Evolutionary conservation across 2,329 filamentous ascomycete species (phyloP).

Genomic region (Colletotrichum musicola): DNA sequence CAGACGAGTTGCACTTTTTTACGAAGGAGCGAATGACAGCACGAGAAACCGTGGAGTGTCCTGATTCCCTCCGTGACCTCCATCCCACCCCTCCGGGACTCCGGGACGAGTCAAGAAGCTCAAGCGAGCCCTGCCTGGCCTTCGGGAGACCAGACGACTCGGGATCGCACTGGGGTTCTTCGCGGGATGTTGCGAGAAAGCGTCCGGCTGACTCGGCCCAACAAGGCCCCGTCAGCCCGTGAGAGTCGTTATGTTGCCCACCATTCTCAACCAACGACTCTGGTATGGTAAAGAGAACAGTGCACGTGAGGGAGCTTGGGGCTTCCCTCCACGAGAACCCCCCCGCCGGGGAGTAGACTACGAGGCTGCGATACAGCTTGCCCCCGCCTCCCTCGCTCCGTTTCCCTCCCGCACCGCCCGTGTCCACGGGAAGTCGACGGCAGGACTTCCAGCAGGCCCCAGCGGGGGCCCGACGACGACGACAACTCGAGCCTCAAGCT

Average conservation of each 20-base stretch:
- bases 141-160: not conserved
- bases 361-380: not conserved
- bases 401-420: slow-evolving; percentile 5
- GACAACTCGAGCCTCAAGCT: too few relatives aligned
- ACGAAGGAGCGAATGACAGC: not conserved
- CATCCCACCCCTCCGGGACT: not conserved
- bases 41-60: too few relatives aligned
- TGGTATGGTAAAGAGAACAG: too few relatives aligned
- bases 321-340: not conserved
- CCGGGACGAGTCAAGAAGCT: slow-evolving; percentile 11
- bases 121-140: not conserved
- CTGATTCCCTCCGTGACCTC: not conserved
- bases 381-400: not conserved
- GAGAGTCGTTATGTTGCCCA: too few relatives aligned
- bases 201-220: too few relatives aligned
- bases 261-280: not conserved
- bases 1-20: too few relatives aligned
- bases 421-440: not conserved
- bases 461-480: not conserved
- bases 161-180: not conserved
- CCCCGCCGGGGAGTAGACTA: not conserved
- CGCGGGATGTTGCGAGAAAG: not conserved
- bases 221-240: too few relatives aligned
- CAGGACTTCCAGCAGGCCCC: not conserved
- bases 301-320: slow-evolving; percentile 9